Conservation (phyloP, 2,329 filamentous ascomycete genomes). For the Pochonia chlamydosporia region DNA sequence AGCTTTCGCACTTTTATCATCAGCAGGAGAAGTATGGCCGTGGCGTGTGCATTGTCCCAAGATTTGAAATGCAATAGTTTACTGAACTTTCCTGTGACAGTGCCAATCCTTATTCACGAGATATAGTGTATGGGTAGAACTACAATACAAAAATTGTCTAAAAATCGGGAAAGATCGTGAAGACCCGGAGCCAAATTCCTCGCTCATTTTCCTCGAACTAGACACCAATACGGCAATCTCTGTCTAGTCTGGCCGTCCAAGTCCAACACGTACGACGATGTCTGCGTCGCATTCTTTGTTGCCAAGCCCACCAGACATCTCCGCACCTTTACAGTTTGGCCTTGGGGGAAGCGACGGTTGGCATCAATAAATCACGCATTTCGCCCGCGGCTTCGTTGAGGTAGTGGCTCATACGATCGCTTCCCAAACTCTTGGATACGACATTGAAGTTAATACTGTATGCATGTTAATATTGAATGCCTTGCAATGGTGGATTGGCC, state of each 20-base stretch:
- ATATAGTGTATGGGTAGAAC: background rate
- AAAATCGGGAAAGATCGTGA: background rate
- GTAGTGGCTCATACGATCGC: constrained; percentile 91
- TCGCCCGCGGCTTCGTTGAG: constrained; percentile 90
- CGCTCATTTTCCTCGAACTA: background rate
- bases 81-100: too few relatives aligned
- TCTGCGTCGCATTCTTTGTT: too few relatives aligned
- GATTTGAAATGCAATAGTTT: too few relatives aligned
- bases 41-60: too few relatives aligned
- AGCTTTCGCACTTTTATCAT: too few relatives aligned
- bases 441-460: constrained; percentile 93
- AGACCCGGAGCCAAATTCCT: too few relatives aligned
- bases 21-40: too few relatives aligned
- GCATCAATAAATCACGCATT: constrained; percentile 77
- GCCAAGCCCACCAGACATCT: too few relatives aligned
- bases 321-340: constrained; percentile 80
- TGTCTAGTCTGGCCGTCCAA: too few relatives aligned
- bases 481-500: background rate
- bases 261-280: too few relatives aligned
- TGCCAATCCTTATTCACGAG: background rate
- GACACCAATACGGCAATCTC: background rate
- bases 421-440: constrained; percentile 86
- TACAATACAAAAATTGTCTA: background rate
- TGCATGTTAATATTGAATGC: constrained; percentile 8
- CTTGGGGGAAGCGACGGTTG: constrained; percentile 73